Evolutionary conservation across 768 basidiomycete species (phyloP).

Genomic region (Coprinellus aureogranulatus): DNA sequence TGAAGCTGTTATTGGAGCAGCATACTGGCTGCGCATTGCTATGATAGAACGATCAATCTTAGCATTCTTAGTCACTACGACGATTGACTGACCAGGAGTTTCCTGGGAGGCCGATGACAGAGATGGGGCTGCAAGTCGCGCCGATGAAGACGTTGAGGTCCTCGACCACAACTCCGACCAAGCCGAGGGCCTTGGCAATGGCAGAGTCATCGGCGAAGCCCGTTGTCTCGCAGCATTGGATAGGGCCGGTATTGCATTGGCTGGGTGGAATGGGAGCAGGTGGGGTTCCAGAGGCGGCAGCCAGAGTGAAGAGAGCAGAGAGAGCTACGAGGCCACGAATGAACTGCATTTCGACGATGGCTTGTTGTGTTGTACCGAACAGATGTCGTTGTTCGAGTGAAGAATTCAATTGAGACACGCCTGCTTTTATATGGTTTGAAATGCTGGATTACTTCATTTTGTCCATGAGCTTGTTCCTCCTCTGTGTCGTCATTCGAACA

Average conservation of each 20-base stretch:
- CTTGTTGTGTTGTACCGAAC: background rate
- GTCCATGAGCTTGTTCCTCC: no score
- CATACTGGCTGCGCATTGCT: slow-evolving; percentile 29
- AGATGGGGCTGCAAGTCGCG: slow-evolving; percentile 16
- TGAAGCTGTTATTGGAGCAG: slow-evolving; percentile 26
- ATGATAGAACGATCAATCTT: background rate
- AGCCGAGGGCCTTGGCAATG: slow-evolving; percentile 7
- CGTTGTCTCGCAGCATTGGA: slow-evolving; percentile 19
- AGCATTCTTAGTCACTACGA: background rate
- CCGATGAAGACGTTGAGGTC: slow-evolving; percentile 11
- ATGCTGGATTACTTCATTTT: no score
- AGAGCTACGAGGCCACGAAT: background rate
- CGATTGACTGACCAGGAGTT: slow-evolving; percentile 14
- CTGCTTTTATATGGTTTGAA: no score
- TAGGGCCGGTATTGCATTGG: slow-evolving; percentile 19
- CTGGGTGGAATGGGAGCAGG: slow-evolving; percentile 1
- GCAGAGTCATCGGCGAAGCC: slow-evolving; percentile 6
- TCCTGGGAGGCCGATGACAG: slow-evolving; percentile 11
- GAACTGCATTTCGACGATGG: slow-evolving; percentile 2
- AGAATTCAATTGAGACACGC: background rate
- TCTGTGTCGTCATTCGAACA: no score
- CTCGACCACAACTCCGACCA: slow-evolving; percentile 12
- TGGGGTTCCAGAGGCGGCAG: background rate
- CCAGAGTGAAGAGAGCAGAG: background rate
- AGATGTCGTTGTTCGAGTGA: background rate